Base-by-base conservation (phyloP, 257 asterid species). In the Solanum habrochaites region DNA sequence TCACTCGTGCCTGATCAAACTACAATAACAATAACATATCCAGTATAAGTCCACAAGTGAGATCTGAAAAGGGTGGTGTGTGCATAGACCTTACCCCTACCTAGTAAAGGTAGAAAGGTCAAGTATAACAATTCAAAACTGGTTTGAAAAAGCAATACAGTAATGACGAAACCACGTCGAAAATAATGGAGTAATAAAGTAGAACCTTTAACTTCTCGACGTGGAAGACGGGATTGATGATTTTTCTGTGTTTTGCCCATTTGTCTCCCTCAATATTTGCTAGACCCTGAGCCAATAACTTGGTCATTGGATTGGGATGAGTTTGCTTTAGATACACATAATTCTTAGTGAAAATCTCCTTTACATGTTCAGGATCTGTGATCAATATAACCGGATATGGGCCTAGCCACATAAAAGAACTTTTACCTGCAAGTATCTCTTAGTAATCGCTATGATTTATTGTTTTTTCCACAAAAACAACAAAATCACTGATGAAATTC, bases 241-340 rank as follows among this genome's bases (percentile, higher is more conserved):
- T 67, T 77, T 87, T 94, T 52, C 95, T 90, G 67, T 93, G 95
- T 69, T 93, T 94, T 18, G 92, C 86, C 98, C 97, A 94, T 90
- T 90, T 88, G 3, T 93, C 92, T 11, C 77, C 88, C 23, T 94
- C 97, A 18, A 56, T 31, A 21, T 2, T 13, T 20, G 52, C 85
- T 3, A 94, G 45, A 37, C 97, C 96, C 39, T 87, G 87, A 2
- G 71, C 86, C 37, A 91, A 89, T 60, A 93, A 78, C 83, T 42
- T 89, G 15, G 87, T 37, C 8, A 90, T 82, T 27, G 97, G 98
- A 88, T 92, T 92, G 8, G 82, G 16, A 31, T 29, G 81, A 74
- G 18, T 39, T 4, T 78, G 85, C 89, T 92, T 94, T 43, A 64
- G 87, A 82, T 66, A 94, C 9, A 85, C 9, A 81, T 87, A 8